Conservation (phyloP, 2,329 filamentous ascomycete genomes). For the Verticillium tricorpus region DNA sequence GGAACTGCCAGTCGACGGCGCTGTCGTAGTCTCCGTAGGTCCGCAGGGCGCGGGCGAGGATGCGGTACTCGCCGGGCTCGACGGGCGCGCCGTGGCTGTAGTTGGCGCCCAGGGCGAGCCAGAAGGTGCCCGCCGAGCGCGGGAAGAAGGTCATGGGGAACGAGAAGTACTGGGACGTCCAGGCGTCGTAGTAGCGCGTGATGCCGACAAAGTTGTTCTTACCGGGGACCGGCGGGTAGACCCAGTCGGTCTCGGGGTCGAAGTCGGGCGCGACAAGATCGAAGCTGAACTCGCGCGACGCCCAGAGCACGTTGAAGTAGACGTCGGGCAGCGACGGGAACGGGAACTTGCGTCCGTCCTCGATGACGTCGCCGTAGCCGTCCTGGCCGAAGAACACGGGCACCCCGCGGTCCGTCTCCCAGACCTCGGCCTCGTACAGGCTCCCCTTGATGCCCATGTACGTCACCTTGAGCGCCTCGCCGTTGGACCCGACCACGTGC, state of each 20-base stretch:
- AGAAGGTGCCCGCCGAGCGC: not conserved
- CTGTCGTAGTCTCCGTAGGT: constrained; percentile 14
- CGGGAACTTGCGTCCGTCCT: constrained; percentile 12
- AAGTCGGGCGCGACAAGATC: constrained; percentile 4
- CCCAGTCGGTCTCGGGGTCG: constrained; percentile 5
- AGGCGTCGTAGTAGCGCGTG: constrained; percentile 1
- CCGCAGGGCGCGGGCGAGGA: constrained; percentile 13
- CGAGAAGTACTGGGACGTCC: not conserved
- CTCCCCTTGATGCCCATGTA: constrained; percentile 11
- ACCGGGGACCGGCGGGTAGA: constrained; percentile 4
- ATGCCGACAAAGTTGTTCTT: constrained; percentile 7
- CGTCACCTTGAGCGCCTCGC: constrained; percentile 4
- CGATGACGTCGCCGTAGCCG: constrained; percentile 9
- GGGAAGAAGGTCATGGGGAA: constrained; percentile 5
- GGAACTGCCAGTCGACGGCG: constrained; percentile 14
- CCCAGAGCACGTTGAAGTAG: constrained; percentile 14
- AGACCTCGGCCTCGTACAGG: constrained; percentile 11
- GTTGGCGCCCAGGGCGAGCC: not conserved
- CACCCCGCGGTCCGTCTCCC: constrained; percentile 13
- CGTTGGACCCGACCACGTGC: constrained; percentile 4
- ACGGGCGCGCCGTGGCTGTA: constrained; percentile 10
- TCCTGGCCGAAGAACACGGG: constrained; percentile 9
- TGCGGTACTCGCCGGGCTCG: constrained; percentile 12
- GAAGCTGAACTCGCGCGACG: constrained; percentile 10
- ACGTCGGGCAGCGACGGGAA: constrained; percentile 10